Percentiles rank a stretch among this genome's conserved stretches.
These are phyloP conservation scores for Solanum tacnaense DNA, from an alignment of 257 asterid genomes.

Conservation along the genomic window DNA sequence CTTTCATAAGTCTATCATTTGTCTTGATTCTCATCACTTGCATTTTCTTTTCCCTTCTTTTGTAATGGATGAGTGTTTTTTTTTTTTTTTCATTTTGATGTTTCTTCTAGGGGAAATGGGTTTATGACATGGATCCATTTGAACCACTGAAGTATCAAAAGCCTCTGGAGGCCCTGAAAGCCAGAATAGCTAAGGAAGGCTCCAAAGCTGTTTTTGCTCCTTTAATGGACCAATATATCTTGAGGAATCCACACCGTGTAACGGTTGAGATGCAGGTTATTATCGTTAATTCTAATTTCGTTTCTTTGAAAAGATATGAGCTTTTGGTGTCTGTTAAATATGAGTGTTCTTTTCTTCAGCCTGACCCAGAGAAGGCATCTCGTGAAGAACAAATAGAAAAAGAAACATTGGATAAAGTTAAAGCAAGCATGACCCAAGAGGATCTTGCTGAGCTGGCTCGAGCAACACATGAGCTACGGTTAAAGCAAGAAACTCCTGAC, in stretches of 20 bases:
- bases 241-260: constrained; percentile 73
- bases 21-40: background rate
- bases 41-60: background rate
- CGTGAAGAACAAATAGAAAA: constrained; percentile 77
- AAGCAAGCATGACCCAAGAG: constrained; percentile 77
- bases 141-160: constrained; percentile 87
- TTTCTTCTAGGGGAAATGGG: constrained; percentile 78
- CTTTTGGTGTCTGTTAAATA: constrained; percentile 8
- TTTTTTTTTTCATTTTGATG: constrained; percentile 1
- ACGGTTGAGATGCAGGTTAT: constrained; percentile 95
- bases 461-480: constrained; percentile 74
- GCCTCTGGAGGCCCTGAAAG: constrained; percentile 77
- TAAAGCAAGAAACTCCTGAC: constrained; percentile 98
- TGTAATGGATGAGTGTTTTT: background rate
- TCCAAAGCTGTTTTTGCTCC: constrained; percentile 95
- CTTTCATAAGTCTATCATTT: background rate
- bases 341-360: constrained; percentile 38
- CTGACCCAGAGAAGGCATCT: constrained; percentile 91
- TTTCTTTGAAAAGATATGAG: constrained; percentile 7
- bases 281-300: background rate
- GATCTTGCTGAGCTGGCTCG: constrained; percentile 98
- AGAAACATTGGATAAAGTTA: constrained; percentile 60
- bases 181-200: constrained; percentile 83
- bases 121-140: constrained; percentile 93
- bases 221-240: constrained; percentile 63